These are phyloP conservation scores for Acacia concinna DNA, from an alignment of 331 rosid species.

Conservation along the genomic window DNA sequence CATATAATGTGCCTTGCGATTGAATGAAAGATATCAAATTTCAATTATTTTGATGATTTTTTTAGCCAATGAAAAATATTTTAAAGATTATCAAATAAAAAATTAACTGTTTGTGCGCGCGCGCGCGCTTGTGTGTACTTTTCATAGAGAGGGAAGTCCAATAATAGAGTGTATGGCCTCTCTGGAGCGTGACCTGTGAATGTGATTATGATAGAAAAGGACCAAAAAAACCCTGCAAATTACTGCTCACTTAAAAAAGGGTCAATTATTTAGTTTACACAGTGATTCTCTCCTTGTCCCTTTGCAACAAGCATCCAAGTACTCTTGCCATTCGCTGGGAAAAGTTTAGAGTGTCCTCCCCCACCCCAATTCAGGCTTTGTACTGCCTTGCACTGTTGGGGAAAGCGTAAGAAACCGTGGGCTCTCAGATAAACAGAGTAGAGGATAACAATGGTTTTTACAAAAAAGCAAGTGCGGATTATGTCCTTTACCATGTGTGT, in stretches of 20 bases:
- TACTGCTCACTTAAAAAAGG: not conserved
- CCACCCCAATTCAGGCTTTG: not conserved
- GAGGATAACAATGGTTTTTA: not conserved
- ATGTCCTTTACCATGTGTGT: not conserved
- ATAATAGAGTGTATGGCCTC: constrained; percentile 11
- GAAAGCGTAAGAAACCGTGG: not conserved
- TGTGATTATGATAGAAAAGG: constrained; percentile 30
- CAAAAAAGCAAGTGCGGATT: not conserved
- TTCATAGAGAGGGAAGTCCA: not conserved
- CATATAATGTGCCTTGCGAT: not conserved
- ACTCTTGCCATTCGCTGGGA: constrained; percentile 8
- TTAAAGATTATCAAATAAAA: not conserved
- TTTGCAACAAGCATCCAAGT: constrained; percentile 27
- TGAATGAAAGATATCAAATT: not conserved
- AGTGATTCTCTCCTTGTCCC: constrained; percentile 5
- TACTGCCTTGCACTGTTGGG: not conserved
- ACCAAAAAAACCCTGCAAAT: not conserved
- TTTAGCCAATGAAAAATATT: not conserved
- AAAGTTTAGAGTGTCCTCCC: not conserved
- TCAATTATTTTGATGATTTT: not conserved
- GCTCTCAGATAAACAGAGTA: not conserved
- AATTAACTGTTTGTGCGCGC: not conserved
- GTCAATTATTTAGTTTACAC: constrained; percentile 4
- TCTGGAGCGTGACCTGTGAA: constrained; percentile 28
- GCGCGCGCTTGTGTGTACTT: not conserved